Percentiles rank a stretch among this genome's conserved stretches.
Evolutionary conservation across 2,329 filamentous ascomycete species (phyloP).

Genomic region (Ophiostoma himal-ulmi): DNA sequence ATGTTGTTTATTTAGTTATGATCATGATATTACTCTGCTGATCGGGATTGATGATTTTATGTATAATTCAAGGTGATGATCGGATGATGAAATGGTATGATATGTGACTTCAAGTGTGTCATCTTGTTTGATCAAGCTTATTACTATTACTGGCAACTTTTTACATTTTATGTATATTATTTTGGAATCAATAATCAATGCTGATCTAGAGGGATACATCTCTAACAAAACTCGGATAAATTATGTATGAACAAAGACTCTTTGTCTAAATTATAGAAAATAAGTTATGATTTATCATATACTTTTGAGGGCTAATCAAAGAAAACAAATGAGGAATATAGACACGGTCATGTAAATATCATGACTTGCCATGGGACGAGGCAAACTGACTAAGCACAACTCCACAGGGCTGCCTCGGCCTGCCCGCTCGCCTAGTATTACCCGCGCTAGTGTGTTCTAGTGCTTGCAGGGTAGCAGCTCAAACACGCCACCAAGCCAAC

Average conservation of each 20-base stretch:
- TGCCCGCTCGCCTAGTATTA: not conserved
- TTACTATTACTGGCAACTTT: no score
- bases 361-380: not conserved
- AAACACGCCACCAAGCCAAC: not conserved
- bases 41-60: not conserved
- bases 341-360: not conserved
- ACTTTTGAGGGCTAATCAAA: not conserved
- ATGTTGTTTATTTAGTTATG: not conserved
- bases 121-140: no score
- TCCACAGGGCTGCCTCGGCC: conserved; percentile 4
- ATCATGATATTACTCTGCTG: not conserved
- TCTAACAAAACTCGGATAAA: no score
- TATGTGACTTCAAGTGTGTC: no score
- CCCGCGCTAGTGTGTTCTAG: conserved; percentile 7
- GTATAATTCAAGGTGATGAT: not conserved
- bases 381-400: not conserved
- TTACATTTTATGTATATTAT: no score
- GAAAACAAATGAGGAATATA: not conserved
- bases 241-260: no score
- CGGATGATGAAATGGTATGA: not conserved
- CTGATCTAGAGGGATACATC: no score
- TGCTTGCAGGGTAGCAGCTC: not conserved
- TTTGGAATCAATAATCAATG: no score
- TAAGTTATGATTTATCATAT: no score
- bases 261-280: no score